Conservation (phyloP, 257 asterid species). For the Fraxinus pennsylvanica region DNA sequence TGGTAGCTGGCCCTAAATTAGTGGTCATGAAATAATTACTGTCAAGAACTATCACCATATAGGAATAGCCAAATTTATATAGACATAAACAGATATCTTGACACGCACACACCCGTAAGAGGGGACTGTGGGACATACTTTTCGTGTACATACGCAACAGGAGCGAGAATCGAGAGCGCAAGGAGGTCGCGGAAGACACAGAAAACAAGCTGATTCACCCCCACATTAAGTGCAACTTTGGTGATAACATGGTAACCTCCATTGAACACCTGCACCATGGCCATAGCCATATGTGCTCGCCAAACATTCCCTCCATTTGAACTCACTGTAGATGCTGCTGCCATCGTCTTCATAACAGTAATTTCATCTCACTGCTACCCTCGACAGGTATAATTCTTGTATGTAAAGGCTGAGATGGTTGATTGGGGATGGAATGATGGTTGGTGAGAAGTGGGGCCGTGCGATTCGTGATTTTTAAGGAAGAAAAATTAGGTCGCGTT, state of each 20-base stretch:
- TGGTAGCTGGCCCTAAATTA: not conserved
- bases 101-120: not conserved
- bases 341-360: conserved; percentile 39
- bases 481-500: conserved; percentile 10
- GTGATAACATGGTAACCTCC: conserved; percentile 94
- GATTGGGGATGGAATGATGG: not conserved
- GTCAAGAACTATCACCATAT: not conserved
- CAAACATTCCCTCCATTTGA: conserved; percentile 56
- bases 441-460: conserved; percentile 22
- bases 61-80: not conserved
- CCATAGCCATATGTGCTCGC: conserved; percentile 87
- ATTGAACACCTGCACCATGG: conserved; percentile 67
- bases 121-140: conserved; percentile 42
- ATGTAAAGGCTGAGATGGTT: not conserved
- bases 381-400: not conserved
- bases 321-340: conserved; percentile 35
- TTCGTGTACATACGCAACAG: conserved; percentile 84
- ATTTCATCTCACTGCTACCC: conserved; percentile 23
- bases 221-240: conserved; percentile 90
- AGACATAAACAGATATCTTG: not conserved
- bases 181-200: conserved; percentile 79
- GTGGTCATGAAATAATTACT: not conserved
- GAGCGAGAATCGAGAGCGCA: conserved; percentile 84
- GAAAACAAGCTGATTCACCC: conserved; percentile 86
- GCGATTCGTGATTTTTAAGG: conserved; percentile 21